Base-by-base conservation (phyloP, 1,284 basidiomycete species). In the Exobasidium cylindrosporum region DNA sequence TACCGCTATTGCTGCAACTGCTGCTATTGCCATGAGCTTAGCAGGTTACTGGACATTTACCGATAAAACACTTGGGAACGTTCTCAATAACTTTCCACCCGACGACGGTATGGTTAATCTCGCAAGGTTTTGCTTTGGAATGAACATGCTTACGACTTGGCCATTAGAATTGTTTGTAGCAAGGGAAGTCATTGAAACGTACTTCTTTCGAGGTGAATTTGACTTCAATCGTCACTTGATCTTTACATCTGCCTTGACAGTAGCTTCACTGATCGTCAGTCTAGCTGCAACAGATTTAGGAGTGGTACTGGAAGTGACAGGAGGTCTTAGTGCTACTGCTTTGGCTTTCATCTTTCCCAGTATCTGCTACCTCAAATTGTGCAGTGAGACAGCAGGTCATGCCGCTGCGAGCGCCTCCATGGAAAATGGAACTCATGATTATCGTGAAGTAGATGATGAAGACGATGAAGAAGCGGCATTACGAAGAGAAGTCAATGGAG, bases 101-200 rank as follows among this genome's bases (percentile, higher is more conserved):
- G 68, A 75, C 31, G 77, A 79, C 55, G 63, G 69, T 11, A 64
- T 77, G 30, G 76, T 79, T 58, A 78, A 97, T 78, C 84, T 97
- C 58, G 95, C 95, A 4, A 86, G 94, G 24, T 91, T 97, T 73
- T 92, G 90, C 74, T 97, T 98, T 75, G 95, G 95, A 3, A 81
- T 95, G 64, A 98, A 98, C 82, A 98, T 98, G 95, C 95, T 96
- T 73, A 96, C 94, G 0, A 98, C 95, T 0, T 85, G 94, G 21
- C 92, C 92, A 0, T 83, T 97, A 54, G 92, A 97, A 76, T 84
- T 92, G 23, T 96, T 97, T 77, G 92, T 97, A 14, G 96, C 93
- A 75, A 85, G 92, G 82, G 92, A 97, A 84, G 91, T 54, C 32
- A 62, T 61, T 13, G 77, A 79, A 54, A 76, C 73, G 24, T 68